These are phyloP conservation scores for Sarocladium kiliense DNA, from an alignment of 2,329 filamentous ascomycete species.

Conservation along the genomic window DNA sequence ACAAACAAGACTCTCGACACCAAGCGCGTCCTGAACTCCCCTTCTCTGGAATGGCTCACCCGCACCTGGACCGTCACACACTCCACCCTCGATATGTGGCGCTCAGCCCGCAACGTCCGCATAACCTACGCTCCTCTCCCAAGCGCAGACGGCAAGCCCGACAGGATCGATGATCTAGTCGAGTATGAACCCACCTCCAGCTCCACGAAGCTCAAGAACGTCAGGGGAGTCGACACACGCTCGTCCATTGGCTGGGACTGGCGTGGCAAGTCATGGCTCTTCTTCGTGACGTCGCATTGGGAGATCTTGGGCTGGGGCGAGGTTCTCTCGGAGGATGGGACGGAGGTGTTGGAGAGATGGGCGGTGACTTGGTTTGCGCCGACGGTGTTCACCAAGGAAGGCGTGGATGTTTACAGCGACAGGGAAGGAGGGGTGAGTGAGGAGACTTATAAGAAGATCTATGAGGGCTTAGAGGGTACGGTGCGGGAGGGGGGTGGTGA, in stretches of 20 bases:
- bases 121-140: constrained; percentile 65
- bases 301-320: constrained; percentile 75
- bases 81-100: constrained; percentile 77
- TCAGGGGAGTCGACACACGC: constrained; percentile 60
- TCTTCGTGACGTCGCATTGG: constrained; percentile 71
- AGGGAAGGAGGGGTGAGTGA: constrained; percentile 53
- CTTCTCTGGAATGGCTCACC: constrained; percentile 54
- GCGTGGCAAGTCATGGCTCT: constrained; percentile 71
- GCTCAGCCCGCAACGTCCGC: constrained; percentile 69
- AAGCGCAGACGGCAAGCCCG: background rate
- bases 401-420: constrained; percentile 72
- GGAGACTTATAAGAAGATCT: constrained; percentile 51
- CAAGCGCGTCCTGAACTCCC: constrained; percentile 26
- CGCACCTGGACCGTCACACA: constrained; percentile 71
- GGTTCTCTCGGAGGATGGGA: constrained; percentile 31
- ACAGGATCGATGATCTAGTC: constrained; percentile 66
- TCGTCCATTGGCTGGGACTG: constrained; percentile 57
- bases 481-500: constrained; percentile 10
- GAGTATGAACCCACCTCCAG: constrained; percentile 56
- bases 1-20: constrained; percentile 17
- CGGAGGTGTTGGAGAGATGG: constrained; percentile 53
- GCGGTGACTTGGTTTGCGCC: constrained; percentile 80
- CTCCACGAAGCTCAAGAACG: constrained; percentile 47
- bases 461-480: constrained; percentile 46
- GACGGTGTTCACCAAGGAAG: constrained; percentile 77